Percentiles rank a stretch among this genome's conserved stretches.
phyloP scores from a whole-genome alignment of 83 land plant genomes.

The Picea engelmannii region DNA sequence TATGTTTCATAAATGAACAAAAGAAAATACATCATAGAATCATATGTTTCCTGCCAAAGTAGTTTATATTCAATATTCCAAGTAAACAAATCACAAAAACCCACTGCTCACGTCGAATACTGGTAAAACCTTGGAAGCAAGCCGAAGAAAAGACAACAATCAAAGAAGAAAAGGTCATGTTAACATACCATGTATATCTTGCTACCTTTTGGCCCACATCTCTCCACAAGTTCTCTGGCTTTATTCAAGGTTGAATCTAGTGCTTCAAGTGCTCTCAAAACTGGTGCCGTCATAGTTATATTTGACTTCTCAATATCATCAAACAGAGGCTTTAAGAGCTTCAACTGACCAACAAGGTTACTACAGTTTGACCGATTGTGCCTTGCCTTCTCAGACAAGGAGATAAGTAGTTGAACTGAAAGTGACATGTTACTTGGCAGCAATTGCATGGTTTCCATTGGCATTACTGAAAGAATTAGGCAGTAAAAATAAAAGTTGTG shows the following conservation, averaged over 20 bases:
- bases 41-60: no score
- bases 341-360: slow-evolving; percentile 41
- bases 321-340: slow-evolving; percentile 60
- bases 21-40: no score
- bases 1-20: no score
- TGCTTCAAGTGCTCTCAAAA: slow-evolving; percentile 49
- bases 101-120: background rate
- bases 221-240: slow-evolving; percentile 71
- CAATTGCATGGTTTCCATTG: background rate
- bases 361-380: slow-evolving; percentile 31
- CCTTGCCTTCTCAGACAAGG: slow-evolving; percentile 6
- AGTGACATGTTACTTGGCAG: slow-evolving; percentile 8
- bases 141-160: background rate
- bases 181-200: slow-evolving; percentile 66
- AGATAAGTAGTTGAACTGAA: slow-evolving; percentile 10
- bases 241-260: slow-evolving; percentile 58
- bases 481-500: background rate
- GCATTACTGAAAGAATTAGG: slow-evolving; percentile 1
- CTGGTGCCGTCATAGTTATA: slow-evolving; percentile 34
- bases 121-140: background rate
- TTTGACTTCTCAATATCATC: slow-evolving; percentile 48
- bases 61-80: background rate
- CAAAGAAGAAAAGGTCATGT: background rate
- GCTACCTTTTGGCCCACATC: slow-evolving; percentile 65
- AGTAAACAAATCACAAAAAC: slow-evolving; percentile 7